Percentiles rank a stretch among this genome's conserved stretches.
phyloP scores from a whole-genome alignment of 345 rosid species.

The Eucalyptus fibrosa region DNA sequence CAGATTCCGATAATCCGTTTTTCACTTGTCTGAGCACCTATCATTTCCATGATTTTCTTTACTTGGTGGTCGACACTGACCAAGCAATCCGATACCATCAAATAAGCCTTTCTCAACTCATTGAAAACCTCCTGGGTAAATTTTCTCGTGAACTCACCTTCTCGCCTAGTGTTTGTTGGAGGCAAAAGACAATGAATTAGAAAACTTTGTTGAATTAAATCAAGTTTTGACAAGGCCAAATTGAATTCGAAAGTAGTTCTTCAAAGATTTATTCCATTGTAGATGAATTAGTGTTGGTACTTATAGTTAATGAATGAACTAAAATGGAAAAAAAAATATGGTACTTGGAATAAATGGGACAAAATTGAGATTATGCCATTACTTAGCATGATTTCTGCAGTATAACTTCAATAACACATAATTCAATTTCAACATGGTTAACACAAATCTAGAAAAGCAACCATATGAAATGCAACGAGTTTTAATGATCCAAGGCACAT shows the following conservation, averaged over 20 bases:
- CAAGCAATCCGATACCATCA: rapidly evolving
- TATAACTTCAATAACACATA: too few species aligned
- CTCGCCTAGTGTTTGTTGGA: background rate
- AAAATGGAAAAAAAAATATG: too few species aligned
- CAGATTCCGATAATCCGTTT: background rate
- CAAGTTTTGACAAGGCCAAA: background rate
- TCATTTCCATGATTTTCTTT: background rate
- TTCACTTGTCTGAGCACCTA: background rate
- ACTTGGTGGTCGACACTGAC: background rate
- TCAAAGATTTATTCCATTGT: background rate
- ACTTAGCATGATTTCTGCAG: too few species aligned
- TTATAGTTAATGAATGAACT: background rate
- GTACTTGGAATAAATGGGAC: rapidly evolving
- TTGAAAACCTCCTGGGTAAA: rapidly evolving
- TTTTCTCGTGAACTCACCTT: rapidly evolving
- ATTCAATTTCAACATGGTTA: too few species aligned
- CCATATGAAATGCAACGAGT: rapidly evolving
- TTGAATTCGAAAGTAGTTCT: rapidly evolving
- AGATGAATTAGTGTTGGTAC: background rate
- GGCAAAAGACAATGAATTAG: rapidly evolving
- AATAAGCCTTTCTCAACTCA: background rate
- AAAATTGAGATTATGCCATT: too few species aligned
- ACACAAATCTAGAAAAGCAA: too few species aligned
- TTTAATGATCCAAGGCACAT: too few species aligned
- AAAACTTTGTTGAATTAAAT: rapidly evolving